Conservation (phyloP, 805 yeast species). For the Kregervanrija delftensis region DNA sequence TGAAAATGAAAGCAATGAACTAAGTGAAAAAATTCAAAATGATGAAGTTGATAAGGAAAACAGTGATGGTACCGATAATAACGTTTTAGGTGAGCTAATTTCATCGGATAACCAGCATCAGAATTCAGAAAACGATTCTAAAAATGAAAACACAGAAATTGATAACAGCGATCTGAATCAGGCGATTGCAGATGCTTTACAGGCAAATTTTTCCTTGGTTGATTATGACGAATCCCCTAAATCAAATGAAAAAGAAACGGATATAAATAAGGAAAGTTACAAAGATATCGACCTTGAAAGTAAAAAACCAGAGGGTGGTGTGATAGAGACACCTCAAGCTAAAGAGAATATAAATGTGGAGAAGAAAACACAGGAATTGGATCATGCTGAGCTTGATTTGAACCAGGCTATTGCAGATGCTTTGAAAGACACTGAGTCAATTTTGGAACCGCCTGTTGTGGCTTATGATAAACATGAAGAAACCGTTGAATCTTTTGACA, state of each 20-base stretch:
- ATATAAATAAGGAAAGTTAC: no score
- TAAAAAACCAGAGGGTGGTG: background rate
- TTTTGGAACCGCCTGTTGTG: constrained; percentile 1
- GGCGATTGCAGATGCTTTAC: constrained; percentile 13
- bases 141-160: background rate
- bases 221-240: no score
- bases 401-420: constrained; percentile 22
- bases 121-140: background rate
- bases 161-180: constrained; percentile 4
- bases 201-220: background rate
- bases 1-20: no score
- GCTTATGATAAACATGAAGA: constrained; percentile 1
- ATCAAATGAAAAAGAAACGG: no score
- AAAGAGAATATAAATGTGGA: background rate
- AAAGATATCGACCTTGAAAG: no score
- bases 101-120: background rate
- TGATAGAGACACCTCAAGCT: background rate
- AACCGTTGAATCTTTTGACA: constrained; percentile 2
- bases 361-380: constrained; percentile 1
- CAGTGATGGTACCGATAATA: background rate
- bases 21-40: no score
- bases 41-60: no score
- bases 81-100: background rate
- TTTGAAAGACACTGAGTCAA: constrained; percentile 10
- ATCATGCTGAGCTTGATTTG: constrained; percentile 10